phyloP scores from a whole-genome alignment of 192 early-diverging fungal genomes.

The Linnemannia hyalina region DNA sequence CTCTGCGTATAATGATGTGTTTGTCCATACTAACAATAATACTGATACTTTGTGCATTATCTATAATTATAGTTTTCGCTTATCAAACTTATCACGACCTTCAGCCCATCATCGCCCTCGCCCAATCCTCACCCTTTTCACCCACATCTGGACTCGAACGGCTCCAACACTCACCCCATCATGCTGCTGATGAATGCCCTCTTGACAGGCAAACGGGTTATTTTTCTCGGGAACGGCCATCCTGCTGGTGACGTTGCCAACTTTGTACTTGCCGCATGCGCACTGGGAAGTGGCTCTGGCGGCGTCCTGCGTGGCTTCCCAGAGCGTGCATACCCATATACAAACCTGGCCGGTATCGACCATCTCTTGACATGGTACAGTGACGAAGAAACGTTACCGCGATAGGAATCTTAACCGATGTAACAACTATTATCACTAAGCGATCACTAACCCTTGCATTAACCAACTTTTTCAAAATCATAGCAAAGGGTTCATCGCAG shows the following conservation, averaged over 20 bases:
- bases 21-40: neutral
- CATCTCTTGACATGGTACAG: slow-evolving; percentile 83
- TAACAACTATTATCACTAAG: neutral
- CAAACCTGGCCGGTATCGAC: slow-evolving; percentile 89
- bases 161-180: slow-evolving; percentile 88
- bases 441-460: neutral
- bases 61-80: slow-evolving; percentile 76
- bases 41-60: neutral
- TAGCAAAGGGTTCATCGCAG: slow-evolving; percentile 93
- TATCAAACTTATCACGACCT: slow-evolving; percentile 84
- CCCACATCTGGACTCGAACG: slow-evolving; percentile 89
- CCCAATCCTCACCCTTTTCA: slow-evolving; percentile 73
- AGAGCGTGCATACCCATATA: slow-evolving; percentile 92
- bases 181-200: slow-evolving; percentile 91
- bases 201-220: slow-evolving; percentile 91
- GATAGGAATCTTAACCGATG: neutral
- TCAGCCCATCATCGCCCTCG: slow-evolving; percentile 65
- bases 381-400: neutral
- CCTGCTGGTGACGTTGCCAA: slow-evolving; percentile 94
- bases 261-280: slow-evolving; percentile 91
- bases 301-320: slow-evolving; percentile 86
- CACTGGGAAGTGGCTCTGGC: slow-evolving; percentile 92
- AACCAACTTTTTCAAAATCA: slow-evolving; percentile 15
- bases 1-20: neutral
- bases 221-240: slow-evolving; percentile 92